Percentiles rank a stretch among this genome's conserved stretches.
These are phyloP conservation scores for Adiantum capillusveneris DNA, from an alignment of 75 land plant species.

Conservation along the genomic window DNA sequence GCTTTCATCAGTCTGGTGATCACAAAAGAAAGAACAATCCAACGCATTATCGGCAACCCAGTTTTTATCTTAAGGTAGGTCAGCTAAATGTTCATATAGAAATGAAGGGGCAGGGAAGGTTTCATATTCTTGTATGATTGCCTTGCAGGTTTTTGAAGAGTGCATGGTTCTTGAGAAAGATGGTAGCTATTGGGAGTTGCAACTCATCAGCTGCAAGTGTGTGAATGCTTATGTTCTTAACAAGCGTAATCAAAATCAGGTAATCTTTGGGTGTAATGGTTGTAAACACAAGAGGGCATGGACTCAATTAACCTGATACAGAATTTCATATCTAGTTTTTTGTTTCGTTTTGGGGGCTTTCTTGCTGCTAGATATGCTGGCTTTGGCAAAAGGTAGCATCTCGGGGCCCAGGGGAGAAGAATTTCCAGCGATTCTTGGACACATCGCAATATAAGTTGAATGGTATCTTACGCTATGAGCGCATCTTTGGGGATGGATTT, in stretches of 20 bases:
- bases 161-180: constrained; percentile 39
- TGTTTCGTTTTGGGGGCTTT: neutral
- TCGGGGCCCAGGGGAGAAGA: constrained; percentile 44
- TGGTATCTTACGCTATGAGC: constrained; percentile 94
- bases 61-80: constrained; percentile 83
- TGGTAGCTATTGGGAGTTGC: constrained; percentile 64
- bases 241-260: constrained; percentile 98
- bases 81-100: too few species aligned
- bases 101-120: too few species aligned
- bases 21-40: constrained; percentile 82
- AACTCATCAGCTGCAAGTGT: constrained; percentile 79
- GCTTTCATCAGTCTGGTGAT: constrained; percentile 98
- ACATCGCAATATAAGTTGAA: constrained; percentile 69
- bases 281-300: too few species aligned
- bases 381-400: constrained; percentile 75
- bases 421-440: constrained; percentile 90
- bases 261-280: too few species aligned
- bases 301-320: neutral
- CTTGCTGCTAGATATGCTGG: constrained; percentile 82
- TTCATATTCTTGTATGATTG: neutral
- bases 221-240: constrained; percentile 89
- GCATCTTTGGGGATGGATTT: constrained; percentile 91
- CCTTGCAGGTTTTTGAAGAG: constrained; percentile 70
- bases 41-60: constrained; percentile 90
- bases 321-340: too few species aligned